phyloP scores from a whole-genome alignment of 768 basidiomycete species.

The Mycena chlorophos region DNA sequence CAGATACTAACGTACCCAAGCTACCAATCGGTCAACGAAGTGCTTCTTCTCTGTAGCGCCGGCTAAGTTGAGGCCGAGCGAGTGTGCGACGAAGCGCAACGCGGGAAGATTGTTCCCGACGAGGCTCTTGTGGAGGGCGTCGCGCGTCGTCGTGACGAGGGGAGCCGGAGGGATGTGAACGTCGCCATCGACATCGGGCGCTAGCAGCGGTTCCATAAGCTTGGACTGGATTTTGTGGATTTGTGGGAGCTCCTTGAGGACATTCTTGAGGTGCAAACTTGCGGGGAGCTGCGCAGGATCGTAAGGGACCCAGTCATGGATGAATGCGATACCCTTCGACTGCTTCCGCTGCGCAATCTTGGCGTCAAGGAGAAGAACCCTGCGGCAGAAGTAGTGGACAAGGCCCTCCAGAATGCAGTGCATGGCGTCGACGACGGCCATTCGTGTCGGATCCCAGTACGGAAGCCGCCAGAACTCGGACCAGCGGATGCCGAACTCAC shows the following conservation, averaged over 20 bases:
- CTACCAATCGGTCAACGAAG: neutral
- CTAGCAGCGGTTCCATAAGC: slow-evolving; percentile 5
- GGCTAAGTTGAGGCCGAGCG: neutral
- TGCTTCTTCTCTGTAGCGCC: neutral
- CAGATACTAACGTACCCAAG: slow-evolving; percentile 5
- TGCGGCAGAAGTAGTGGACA: slow-evolving; percentile 15
- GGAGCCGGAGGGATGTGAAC: too few relatives aligned
- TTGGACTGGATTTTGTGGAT: slow-evolving; percentile 3
- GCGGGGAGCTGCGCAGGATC: slow-evolving; percentile 5
- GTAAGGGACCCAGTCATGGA: slow-evolving; percentile 3
- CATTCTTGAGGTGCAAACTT: slow-evolving; percentile 4
- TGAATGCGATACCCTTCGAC: slow-evolving; percentile 4
- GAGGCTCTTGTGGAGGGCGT: neutral
- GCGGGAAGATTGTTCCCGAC: slow-evolving; percentile 1
- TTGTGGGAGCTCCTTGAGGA: neutral
- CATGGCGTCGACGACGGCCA: slow-evolving; percentile 33
- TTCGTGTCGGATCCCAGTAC: slow-evolving; percentile 31
- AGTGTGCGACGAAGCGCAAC: slow-evolving; percentile 2
- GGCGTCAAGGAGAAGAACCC: slow-evolving; percentile 17
- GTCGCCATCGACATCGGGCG: neutral
- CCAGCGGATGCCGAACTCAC: slow-evolving; percentile 26
- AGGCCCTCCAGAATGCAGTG: slow-evolving; percentile 30
- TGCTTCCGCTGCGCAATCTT: slow-evolving; percentile 1
- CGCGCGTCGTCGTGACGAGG: neutral
- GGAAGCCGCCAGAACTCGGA: slow-evolving; percentile 30